Conservation (phyloP, 1,284 basidiomycete species). For the Paramarasmius palmivorus region DNA sequence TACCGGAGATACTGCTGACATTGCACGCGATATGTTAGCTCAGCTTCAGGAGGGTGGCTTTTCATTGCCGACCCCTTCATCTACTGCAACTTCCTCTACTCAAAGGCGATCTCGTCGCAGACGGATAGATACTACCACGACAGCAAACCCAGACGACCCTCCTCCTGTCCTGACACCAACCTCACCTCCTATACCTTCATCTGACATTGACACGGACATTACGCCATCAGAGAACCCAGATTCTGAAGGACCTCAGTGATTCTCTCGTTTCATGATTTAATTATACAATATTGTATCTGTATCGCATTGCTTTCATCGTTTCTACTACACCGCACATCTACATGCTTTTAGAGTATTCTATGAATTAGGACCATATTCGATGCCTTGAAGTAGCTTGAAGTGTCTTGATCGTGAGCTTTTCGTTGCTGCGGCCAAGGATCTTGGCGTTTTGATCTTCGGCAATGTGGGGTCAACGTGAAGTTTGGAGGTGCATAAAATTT, state of each 20-base stretch:
- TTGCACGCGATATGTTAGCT: slow-evolving; percentile 75
- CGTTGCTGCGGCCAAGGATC: too few relatives aligned
- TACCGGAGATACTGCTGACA: slow-evolving; percentile 51
- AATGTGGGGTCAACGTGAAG: too few relatives aligned
- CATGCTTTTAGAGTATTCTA: not conserved
- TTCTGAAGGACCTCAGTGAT: slow-evolving; percentile 5
- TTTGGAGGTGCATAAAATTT: not conserved
- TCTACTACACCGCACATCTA: not conserved
- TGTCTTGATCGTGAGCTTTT: too few relatives aligned
- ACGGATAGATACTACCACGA: slow-evolving; percentile 12
- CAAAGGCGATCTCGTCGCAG: slow-evolving; percentile 20
- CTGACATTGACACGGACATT: slow-evolving; percentile 9
- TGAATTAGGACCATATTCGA: not conserved
- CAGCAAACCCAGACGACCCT: slow-evolving; percentile 7
- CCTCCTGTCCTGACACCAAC: slow-evolving; percentile 5
- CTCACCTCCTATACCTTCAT: not conserved
- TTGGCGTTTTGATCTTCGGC: not conserved
- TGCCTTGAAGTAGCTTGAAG: too few relatives aligned
- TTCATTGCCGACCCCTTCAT: slow-evolving; percentile 35
- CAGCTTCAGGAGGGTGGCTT: slow-evolving; percentile 67
- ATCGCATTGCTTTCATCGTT: slow-evolving; percentile 17
- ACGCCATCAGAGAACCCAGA: slow-evolving; percentile 13
- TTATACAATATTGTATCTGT: slow-evolving; percentile 21
- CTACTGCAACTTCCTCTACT: slow-evolving; percentile 31
- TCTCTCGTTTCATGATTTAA: slow-evolving; percentile 2